Evolutionary conservation across 768 basidiomycete species (phyloP).

Genomic region (Kwoniella heveanensis): DNA sequence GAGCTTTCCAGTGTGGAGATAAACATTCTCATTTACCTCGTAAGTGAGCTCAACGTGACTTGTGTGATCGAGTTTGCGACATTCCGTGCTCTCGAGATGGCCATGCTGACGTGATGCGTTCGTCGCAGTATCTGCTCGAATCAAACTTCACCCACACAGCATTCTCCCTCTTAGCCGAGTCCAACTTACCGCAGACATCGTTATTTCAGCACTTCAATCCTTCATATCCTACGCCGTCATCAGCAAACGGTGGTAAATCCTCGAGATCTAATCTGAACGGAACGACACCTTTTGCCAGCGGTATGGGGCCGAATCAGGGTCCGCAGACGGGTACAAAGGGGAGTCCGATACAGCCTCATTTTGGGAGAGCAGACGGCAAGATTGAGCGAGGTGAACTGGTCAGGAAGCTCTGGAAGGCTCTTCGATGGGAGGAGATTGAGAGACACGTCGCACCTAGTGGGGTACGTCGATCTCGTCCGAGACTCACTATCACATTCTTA

Average conservation of each 20-base stretch:
- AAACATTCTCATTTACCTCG: slow-evolving; percentile 52
- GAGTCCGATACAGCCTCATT: slow-evolving; percentile 26
- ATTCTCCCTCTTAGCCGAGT: slow-evolving; percentile 49
- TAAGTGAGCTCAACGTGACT: too few species aligned
- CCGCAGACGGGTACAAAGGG: not conserved
- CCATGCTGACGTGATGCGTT: not conserved
- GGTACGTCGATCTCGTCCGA: slow-evolving; percentile 11
- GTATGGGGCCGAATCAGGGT: not conserved
- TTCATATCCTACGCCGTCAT: slow-evolving; percentile 28
- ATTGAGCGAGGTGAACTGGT: slow-evolving; percentile 51
- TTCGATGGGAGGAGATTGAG: slow-evolving; percentile 51
- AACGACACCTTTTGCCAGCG: not conserved
- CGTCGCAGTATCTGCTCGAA: slow-evolving; percentile 50
- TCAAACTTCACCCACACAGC: slow-evolving; percentile 53
- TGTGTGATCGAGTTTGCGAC: too few species aligned
- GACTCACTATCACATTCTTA: too few species aligned
- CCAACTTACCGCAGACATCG: slow-evolving; percentile 43
- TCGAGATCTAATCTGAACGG: not conserved
- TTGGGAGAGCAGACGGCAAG: slow-evolving; percentile 35
- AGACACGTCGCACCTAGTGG: slow-evolving; percentile 45
- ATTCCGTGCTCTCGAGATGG: not conserved
- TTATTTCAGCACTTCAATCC: slow-evolving; percentile 51
- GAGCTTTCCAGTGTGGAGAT: slow-evolving; percentile 50
- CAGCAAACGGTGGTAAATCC: slow-evolving; percentile 2
- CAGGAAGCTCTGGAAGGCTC: slow-evolving; percentile 48